These are phyloP conservation scores for Colletotrichum salicis DNA, from an alignment of 2,329 filamentous ascomycete species.

Conservation along the genomic window DNA sequence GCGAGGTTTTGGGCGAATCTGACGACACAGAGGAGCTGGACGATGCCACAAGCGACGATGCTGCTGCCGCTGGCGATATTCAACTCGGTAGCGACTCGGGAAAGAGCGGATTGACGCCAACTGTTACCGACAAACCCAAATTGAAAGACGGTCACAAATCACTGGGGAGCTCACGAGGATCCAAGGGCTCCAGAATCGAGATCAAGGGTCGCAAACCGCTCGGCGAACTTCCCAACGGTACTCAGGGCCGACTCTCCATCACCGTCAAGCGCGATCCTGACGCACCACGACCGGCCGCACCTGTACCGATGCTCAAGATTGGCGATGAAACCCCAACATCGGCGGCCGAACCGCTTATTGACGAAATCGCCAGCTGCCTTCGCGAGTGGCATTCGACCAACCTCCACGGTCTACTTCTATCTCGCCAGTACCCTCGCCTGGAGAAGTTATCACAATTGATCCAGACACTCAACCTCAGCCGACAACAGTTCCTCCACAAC, in stretches of 20 bases:
- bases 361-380: constrained; percentile 96
- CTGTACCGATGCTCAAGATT: constrained; percentile 96
- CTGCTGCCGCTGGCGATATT: constrained; percentile 17
- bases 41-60: constrained; percentile 41
- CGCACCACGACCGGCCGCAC: constrained; percentile 83
- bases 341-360: constrained; percentile 87
- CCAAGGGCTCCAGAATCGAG: constrained; percentile 32
- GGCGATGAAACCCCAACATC: constrained; percentile 96
- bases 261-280: constrained; percentile 70
- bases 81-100: constrained; percentile 59
- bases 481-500: constrained; percentile 92
- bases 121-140: constrained; percentile 50
- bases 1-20: constrained; percentile 86
- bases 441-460: constrained; percentile 86
- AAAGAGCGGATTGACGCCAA: constrained; percentile 62
- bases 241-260: constrained; percentile 55
- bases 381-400: constrained; percentile 99
- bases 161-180: constrained; percentile 36
- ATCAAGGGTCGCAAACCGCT: constrained; percentile 37
- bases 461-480: constrained; percentile 81
- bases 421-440: constrained; percentile 81
- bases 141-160: constrained; percentile 44
- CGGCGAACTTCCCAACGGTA: constrained; percentile 52
- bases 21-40: constrained; percentile 63
- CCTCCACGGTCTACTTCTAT: constrained; percentile 88